Conservation (phyloP, 164 flowering plant species). For the Vitis cinerea region DNA sequence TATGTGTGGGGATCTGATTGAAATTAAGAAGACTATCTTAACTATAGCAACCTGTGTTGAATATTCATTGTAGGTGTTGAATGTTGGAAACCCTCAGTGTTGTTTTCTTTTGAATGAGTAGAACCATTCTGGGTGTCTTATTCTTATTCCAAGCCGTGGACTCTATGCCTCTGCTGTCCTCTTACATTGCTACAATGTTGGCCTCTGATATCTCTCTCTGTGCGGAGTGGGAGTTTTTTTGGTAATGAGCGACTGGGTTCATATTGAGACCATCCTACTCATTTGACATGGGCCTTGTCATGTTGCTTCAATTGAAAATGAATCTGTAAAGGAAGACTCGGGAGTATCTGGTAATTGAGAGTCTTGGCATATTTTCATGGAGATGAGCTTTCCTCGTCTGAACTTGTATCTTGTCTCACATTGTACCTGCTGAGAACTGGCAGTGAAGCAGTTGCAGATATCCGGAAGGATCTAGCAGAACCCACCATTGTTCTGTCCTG, state of each 20-base stretch:
- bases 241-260: neutral
- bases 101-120: neutral
- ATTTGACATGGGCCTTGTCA: constrained; percentile 8
- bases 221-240: neutral
- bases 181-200: constrained; percentile 6
- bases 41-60: constrained; percentile 5
- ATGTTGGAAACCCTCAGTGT: neutral
- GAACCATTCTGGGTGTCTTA: constrained; percentile 1
- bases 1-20: constrained; percentile 12
- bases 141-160: constrained; percentile 4
- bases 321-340: neutral
- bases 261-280: constrained; percentile 1
- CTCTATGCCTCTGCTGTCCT: constrained; percentile 7
- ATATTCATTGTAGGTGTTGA: neutral
- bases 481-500: constrained; percentile 68
- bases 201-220: neutral
- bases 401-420: constrained; percentile 47
- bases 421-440: constrained; percentile 76
- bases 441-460: constrained; percentile 68
- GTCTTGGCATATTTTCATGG: constrained; percentile 28
- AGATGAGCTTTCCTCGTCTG: constrained; percentile 67
- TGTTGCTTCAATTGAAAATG: constrained; percentile 5
- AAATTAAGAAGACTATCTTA: constrained; percentile 16
- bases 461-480: constrained; percentile 76
- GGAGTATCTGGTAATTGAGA: constrained; percentile 3